Percentiles rank a stretch among this genome's conserved stretches.
These are phyloP conservation scores for Macrocybe gigantea DNA, from an alignment of 768 basidiomycete genomes.

Conservation along the genomic window DNA sequence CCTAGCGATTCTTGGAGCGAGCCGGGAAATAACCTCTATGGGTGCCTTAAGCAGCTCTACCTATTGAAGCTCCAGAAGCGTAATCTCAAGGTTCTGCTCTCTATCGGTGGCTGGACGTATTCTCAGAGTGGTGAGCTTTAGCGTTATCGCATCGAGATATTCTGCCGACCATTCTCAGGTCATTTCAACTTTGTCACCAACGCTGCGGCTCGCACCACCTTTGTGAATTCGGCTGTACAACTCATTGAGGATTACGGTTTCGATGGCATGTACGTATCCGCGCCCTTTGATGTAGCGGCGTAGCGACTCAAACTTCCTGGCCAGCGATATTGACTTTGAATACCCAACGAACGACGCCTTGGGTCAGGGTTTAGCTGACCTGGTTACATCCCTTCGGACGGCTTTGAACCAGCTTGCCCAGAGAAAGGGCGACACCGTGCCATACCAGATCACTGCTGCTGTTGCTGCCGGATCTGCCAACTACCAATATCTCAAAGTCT, in stretches of 20 bases:
- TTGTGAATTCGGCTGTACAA: slow-evolving; percentile 56
- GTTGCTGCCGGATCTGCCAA: slow-evolving; percentile 59
- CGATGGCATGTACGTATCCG: slow-evolving; percentile 58
- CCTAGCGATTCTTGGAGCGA: slow-evolving; percentile 71
- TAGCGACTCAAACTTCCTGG: neutral
- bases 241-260: slow-evolving; percentile 73
- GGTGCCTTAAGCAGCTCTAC: slow-evolving; percentile 71
- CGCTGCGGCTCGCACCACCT: slow-evolving; percentile 42
- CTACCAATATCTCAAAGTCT: slow-evolving; percentile 50
- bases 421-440: slow-evolving; percentile 53
- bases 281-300: neutral
- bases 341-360: slow-evolving; percentile 55
- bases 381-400: slow-evolving; percentile 55
- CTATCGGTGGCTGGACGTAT: slow-evolving; percentile 64
- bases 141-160: neutral
- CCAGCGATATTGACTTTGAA: slow-evolving; percentile 74
- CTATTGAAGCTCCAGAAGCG: slow-evolving; percentile 57
- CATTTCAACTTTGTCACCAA: slow-evolving; percentile 64
- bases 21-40: slow-evolving; percentile 72
- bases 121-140: slow-evolving; percentile 42
- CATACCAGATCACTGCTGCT: slow-evolving; percentile 59
- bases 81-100: slow-evolving; percentile 45
- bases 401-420: slow-evolving; percentile 55
- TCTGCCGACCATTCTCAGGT: slow-evolving; percentile 22
- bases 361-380: slow-evolving; percentile 61